Conservation (phyloP, 1,139 yeast species). For the Suhomyces coccinellae region DNA sequence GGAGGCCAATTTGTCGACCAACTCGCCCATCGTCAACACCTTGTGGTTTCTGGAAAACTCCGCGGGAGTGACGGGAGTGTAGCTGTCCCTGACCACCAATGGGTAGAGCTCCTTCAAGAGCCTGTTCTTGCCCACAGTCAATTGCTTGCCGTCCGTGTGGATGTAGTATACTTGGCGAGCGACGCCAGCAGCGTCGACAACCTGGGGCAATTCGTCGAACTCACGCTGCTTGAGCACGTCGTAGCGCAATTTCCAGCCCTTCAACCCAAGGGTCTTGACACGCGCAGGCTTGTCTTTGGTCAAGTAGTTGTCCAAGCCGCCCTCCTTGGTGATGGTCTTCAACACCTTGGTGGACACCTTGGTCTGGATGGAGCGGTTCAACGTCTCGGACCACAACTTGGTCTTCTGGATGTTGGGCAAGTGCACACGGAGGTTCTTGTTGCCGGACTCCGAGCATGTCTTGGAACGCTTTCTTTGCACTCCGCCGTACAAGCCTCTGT, state of each 20-base stretch:
- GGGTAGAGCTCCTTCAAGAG: conserved; percentile 56
- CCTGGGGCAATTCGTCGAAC: conserved; percentile 25
- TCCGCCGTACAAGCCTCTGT: conserved; percentile 89
- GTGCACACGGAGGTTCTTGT: conserved; percentile 76
- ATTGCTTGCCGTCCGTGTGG: conserved; percentile 46
- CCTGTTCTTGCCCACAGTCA: conserved; percentile 64
- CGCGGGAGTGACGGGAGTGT: conserved; percentile 45
- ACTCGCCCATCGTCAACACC: conserved; percentile 40
- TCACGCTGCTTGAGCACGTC: conserved; percentile 51
- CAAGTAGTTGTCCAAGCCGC: conserved; percentile 88
- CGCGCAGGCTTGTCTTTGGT: conserved; percentile 86
- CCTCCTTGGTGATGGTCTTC: conserved; percentile 85
- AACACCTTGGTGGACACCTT: conserved; percentile 80
- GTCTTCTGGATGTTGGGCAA: conserved; percentile 77
- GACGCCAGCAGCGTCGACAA: conserved; percentile 30
- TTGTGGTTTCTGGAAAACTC: conserved; percentile 45
- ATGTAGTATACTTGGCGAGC: conserved; percentile 50
- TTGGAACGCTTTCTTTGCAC: conserved; percentile 77
- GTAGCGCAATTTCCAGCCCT: conserved; percentile 88
- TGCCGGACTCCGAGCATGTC: conserved; percentile 71
- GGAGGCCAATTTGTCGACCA: conserved; percentile 39
- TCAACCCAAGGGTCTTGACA: conserved; percentile 85
- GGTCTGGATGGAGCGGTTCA: conserved; percentile 54
- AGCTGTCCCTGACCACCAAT: conserved; percentile 49
- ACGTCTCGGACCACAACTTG: conserved; percentile 80